A percentile compares a stretch with the other conserved stretches of the same genome.
These are phyloP conservation scores for Aspergillus sp. DNA, from an alignment of 2,329 filamentous ascomycete species.

Conservation along the genomic window DNA sequence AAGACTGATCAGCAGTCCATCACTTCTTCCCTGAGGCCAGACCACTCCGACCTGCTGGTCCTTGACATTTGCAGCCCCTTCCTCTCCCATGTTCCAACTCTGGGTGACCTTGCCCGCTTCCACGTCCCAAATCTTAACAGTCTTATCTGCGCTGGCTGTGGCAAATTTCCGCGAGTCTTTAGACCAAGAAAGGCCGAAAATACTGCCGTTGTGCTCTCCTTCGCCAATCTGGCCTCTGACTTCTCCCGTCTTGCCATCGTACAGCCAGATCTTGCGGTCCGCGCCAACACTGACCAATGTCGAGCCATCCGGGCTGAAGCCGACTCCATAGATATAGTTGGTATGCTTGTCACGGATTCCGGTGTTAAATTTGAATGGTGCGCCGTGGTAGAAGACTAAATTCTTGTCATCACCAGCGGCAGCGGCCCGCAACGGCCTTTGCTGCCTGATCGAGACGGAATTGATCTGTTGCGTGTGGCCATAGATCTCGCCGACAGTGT, in stretches of 20 bases:
- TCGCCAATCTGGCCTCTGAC: constrained; percentile 67
- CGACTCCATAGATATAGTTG: constrained; percentile 84
- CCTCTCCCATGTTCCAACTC: constrained; percentile 80
- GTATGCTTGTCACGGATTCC: constrained; percentile 77
- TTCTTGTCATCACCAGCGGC: constrained; percentile 89
- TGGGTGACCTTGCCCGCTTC: constrained; percentile 75
- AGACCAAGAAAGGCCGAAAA: constrained; percentile 89
- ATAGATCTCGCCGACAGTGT: constrained; percentile 90
- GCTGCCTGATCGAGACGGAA: constrained; percentile 82
- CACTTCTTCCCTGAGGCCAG: constrained; percentile 77
- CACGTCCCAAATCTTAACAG: constrained; percentile 90
- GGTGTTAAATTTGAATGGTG: constrained; percentile 94
- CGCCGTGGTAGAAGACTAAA: constrained; percentile 89
- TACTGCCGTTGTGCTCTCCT: constrained; percentile 86
- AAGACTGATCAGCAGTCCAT: constrained; percentile 86
- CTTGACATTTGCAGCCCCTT: constrained; percentile 68
- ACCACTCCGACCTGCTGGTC: constrained; percentile 95
- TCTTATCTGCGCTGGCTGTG: constrained; percentile 91
- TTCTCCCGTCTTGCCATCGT: constrained; percentile 94
- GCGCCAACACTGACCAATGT: constrained; percentile 83
- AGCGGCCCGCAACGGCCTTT: constrained; percentile 85
- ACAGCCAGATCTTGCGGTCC: constrained; percentile 90
- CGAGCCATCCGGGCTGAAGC: constrained; percentile 85
- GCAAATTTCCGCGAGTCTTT: constrained; percentile 82
- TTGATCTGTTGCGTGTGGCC: constrained; percentile 93